phyloP scores from a whole-genome alignment of 805 yeast genomes.

The Isabelozyma heimii region DNA sequence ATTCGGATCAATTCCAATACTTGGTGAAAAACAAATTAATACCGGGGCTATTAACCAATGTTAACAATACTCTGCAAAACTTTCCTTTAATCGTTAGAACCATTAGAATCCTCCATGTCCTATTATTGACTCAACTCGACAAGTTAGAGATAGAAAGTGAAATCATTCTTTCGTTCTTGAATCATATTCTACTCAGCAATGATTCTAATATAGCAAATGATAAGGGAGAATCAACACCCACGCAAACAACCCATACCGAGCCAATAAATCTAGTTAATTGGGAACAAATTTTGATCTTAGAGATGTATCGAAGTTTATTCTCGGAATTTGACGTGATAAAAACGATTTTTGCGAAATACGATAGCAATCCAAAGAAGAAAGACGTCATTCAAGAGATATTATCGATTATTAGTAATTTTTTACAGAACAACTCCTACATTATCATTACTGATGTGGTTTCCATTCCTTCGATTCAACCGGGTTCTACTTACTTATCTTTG shows the following conservation, averaged over 20 bases:
- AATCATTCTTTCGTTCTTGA: conserved; percentile 70
- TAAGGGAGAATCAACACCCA: conserved; percentile 2
- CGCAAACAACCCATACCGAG: background rate
- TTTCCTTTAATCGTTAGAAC: conserved; percentile 76
- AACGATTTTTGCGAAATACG: conserved; percentile 60
- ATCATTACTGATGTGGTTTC: conserved; percentile 13
- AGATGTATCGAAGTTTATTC: conserved; percentile 61
- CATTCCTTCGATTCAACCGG: conserved; percentile 9
- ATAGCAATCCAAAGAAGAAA: conserved; percentile 51
- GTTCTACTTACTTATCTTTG: conserved; percentile 30
- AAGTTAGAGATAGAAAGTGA: conserved; percentile 75
- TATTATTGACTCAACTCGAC: conserved; percentile 56
- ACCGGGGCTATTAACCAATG: conserved; percentile 69
- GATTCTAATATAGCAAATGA: conserved; percentile 41
- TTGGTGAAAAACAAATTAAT: conserved; percentile 66
- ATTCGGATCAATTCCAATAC: conserved; percentile 63
- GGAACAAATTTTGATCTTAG: conserved; percentile 75
- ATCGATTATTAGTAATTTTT: conserved; percentile 19
- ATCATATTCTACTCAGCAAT: conserved; percentile 64
- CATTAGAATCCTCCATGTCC: conserved; percentile 62
- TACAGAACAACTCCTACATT: conserved; percentile 16
- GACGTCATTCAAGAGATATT: conserved; percentile 59
- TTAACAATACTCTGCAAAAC: conserved; percentile 50
- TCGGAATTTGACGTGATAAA: conserved; percentile 52
- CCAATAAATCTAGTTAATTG: conserved; percentile 36